Evolutionary conservation across 2,329 filamentous ascomycete genomes (phyloP).

Genomic region (Bipolaris sorokiniana): DNA sequence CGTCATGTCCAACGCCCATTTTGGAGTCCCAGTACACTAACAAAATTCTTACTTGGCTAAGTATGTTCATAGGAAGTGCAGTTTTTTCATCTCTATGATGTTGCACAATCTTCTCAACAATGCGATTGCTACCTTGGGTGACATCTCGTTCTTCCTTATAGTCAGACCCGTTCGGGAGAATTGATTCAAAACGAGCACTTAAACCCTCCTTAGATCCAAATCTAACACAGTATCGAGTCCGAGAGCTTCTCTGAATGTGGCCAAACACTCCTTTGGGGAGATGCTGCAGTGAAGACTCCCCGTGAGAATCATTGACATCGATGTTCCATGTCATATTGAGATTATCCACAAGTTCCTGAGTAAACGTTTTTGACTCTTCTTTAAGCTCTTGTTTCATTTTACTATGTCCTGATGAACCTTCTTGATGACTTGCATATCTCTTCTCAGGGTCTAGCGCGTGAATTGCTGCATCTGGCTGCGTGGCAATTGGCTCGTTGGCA

Average conservation of each 20-base stretch:
- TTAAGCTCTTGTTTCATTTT: not conserved
- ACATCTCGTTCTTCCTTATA: constrained; percentile 15
- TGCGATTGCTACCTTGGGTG: constrained; percentile 14
- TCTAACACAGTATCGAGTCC: constrained; percentile 9
- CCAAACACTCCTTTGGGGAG: constrained; percentile 5
- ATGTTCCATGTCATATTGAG: constrained; percentile 14
- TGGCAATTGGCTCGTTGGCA: not conserved
- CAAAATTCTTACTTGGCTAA: constrained; percentile 14
- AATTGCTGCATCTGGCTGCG: not conserved
- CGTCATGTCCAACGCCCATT: constrained; percentile 7
- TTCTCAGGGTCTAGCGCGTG: not conserved
- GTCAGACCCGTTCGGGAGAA: constrained; percentile 7
- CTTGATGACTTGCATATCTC: not conserved
- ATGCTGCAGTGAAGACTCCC: constrained; percentile 7
- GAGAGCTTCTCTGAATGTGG: constrained; percentile 9
- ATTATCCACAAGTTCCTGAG: constrained; percentile 10
- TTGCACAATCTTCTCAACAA: constrained; percentile 19
- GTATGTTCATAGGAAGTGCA: constrained; percentile 12
- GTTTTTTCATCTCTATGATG: constrained; percentile 6
- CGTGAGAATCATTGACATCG: not conserved
- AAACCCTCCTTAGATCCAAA: constrained; percentile 2
- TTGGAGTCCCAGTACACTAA: constrained; percentile 21
- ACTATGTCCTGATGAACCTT: not conserved
- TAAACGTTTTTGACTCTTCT: constrained; percentile 1
- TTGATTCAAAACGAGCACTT: constrained; percentile 18